A percentile compares a stretch with the other conserved stretches of the same genome.
These are phyloP conservation scores for Lactifluus volemus DNA, from an alignment of 768 basidiomycete species.

Conservation along the genomic window DNA sequence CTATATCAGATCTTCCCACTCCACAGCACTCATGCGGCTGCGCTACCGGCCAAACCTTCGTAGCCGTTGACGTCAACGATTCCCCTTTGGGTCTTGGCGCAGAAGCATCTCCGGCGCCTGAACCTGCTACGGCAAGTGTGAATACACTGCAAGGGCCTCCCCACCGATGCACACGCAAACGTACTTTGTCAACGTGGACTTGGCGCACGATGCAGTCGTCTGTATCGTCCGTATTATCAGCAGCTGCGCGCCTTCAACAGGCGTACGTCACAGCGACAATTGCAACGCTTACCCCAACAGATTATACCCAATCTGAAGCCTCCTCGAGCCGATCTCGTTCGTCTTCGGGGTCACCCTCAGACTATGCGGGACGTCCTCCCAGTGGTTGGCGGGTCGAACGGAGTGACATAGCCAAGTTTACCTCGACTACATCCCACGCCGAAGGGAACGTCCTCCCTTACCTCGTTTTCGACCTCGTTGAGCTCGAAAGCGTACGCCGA, in stretches of 20 bases:
- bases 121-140: background rate
- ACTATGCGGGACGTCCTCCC: constrained; percentile 35
- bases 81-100: constrained; percentile 9
- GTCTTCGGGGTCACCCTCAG: constrained; percentile 28
- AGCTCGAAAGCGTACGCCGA: background rate
- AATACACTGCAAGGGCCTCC: constrained; percentile 1
- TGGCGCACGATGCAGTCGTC: constrained; percentile 9
- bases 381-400: constrained; percentile 35
- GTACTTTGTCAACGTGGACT: background rate
- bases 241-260: constrained; percentile 41
- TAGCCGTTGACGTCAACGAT: constrained; percentile 16
- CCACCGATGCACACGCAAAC: background rate
- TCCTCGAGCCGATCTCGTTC: constrained; percentile 2
- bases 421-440: background rate
- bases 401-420: constrained; percentile 10
- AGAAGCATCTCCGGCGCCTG: background rate
- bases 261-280: constrained; percentile 49
- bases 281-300: constrained; percentile 32
- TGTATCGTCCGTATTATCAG: constrained; percentile 11
- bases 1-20: background rate
- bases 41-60: constrained; percentile 12
- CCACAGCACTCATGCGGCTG: constrained; percentile 15
- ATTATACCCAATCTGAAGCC: constrained; percentile 18
- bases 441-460: constrained; percentile 3
- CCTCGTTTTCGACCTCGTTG: constrained; percentile 7